Conservation (phyloP, 2,329 filamentous ascomycete species). For the Leptographium flavum region DNA sequence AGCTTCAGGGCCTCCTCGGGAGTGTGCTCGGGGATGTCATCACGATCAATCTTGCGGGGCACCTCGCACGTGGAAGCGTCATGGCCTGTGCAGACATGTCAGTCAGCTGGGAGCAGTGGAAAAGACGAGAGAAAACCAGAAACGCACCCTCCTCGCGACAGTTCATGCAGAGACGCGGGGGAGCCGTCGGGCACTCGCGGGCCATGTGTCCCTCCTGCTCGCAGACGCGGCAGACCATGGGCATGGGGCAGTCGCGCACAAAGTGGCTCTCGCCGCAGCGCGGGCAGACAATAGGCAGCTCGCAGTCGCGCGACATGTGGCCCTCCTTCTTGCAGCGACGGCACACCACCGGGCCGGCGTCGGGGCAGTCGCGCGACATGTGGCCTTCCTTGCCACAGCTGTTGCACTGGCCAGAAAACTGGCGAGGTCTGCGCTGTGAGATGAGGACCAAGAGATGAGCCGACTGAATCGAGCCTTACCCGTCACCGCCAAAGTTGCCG, state of each 20-base stretch:
- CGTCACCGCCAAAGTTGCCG: too few species aligned
- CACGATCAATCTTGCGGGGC: slow-evolving; percentile 42
- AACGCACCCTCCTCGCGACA: slow-evolving; percentile 46
- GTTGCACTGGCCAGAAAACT: slow-evolving; percentile 18
- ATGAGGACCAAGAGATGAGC: too few species aligned
- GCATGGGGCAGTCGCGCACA: slow-evolving; percentile 35
- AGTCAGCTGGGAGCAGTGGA: background rate
- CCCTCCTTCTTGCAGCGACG: slow-evolving; percentile 34
- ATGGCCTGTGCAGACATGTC: slow-evolving; percentile 32
- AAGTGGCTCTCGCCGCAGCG: slow-evolving; percentile 36
- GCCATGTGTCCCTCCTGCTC: slow-evolving; percentile 34
- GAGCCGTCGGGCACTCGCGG: slow-evolving; percentile 38
- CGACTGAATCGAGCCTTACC: too few species aligned
- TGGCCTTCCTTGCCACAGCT: slow-evolving; percentile 36
- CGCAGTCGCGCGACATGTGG: slow-evolving; percentile 48
- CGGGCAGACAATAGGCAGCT: slow-evolving; percentile 25
- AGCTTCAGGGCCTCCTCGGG: slow-evolving; percentile 44
- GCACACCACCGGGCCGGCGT: slow-evolving; percentile 14
- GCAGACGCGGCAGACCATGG: slow-evolving; percentile 22
- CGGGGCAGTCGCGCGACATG: slow-evolving; percentile 38
- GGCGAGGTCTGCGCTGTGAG: slow-evolving; percentile 30
- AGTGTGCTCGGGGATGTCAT: slow-evolving; percentile 29
- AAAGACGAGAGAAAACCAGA: background rate
- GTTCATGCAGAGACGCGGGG: slow-evolving; percentile 42
- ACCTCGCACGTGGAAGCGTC: slow-evolving; percentile 39